Percentiles rank a stretch among this genome's conserved stretches.
phyloP scores from a whole-genome alignment of 345 rosid genomes.

The Atalantia buxifolia region DNA sequence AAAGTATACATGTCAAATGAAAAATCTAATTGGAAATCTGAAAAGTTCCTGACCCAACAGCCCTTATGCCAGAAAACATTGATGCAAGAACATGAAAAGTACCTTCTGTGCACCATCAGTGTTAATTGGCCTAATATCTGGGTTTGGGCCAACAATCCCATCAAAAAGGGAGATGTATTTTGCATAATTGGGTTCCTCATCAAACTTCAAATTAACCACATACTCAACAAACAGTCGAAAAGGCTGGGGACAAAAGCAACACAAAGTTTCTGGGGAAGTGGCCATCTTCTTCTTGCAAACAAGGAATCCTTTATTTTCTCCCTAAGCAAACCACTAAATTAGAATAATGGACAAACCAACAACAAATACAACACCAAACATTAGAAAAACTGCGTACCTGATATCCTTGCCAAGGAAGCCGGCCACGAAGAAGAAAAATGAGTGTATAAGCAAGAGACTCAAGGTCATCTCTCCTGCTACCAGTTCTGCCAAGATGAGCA shows the following conservation, averaged over 20 bases:
- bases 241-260: slow-evolving; percentile 87
- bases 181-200: slow-evolving; percentile 96
- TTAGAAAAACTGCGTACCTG: slow-evolving; percentile 49
- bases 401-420: slow-evolving; percentile 97
- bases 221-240: slow-evolving; percentile 86
- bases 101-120: slow-evolving; percentile 99
- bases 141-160: slow-evolving; percentile 89
- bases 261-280: slow-evolving; percentile 86
- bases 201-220: slow-evolving; percentile 91
- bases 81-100: slow-evolving; percentile 13
- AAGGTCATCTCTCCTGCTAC: slow-evolving; percentile 93
- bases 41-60: background rate
- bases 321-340: slow-evolving; percentile 45
- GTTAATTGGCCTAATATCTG: slow-evolving; percentile 91
- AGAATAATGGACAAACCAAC: slow-evolving; percentile 5
- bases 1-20: slow-evolving; percentile 19
- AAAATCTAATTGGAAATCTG: background rate
- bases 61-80: background rate
- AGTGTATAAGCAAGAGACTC: slow-evolving; percentile 99
- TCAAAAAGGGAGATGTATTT: slow-evolving; percentile 88
- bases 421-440: slow-evolving; percentile 94
- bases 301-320: slow-evolving; percentile 93
- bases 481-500: slow-evolving; percentile 97
- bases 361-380: background rate
- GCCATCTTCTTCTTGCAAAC: slow-evolving; percentile 99